Conservation (phyloP, 441 rosid species). For the Euphorbia schlechtendalii region DNA sequence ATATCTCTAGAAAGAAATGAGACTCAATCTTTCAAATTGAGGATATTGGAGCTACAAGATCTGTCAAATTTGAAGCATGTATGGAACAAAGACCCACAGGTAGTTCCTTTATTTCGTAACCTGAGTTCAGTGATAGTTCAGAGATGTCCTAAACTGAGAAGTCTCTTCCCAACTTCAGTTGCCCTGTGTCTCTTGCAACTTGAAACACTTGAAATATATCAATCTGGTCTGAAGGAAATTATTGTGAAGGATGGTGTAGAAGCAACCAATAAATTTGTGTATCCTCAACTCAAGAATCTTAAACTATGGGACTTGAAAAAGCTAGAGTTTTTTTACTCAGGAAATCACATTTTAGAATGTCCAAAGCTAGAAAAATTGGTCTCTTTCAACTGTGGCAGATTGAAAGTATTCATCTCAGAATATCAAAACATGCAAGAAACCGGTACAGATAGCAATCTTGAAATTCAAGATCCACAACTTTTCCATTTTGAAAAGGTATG, state of each 20-base stretch:
- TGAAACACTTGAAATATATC: background rate
- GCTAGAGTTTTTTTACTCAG: slow-evolving; percentile 2
- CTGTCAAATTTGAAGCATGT: slow-evolving; percentile 25
- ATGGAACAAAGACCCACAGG: slow-evolving; percentile 19
- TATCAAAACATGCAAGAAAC: no score
- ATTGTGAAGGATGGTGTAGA: background rate
- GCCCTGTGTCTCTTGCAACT: slow-evolving; percentile 13
- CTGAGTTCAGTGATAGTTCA: background rate
- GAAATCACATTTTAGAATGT: slow-evolving; percentile 5
- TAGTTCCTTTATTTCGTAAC: slow-evolving; percentile 17
- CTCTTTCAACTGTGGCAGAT: background rate
- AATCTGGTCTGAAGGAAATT: slow-evolving; percentile 21
- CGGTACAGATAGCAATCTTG: no score
- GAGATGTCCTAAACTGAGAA: slow-evolving; percentile 11
- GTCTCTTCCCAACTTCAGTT: slow-evolving; percentile 23
- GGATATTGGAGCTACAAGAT: background rate
- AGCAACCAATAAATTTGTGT: slow-evolving; percentile 4
- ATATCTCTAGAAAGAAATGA: background rate
- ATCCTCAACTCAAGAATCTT: background rate
- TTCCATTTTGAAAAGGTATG: no score
- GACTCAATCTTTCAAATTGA: background rate
- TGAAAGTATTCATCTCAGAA: background rate
- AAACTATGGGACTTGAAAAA: background rate
- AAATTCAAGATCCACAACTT: no score
- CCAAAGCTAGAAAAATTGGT: background rate